Evolutionary conservation across 2,329 filamentous ascomycete genomes (phyloP), one percentile per base, ranked within the genome.

Genomic region (Colletotrichum siamense): DNA sequence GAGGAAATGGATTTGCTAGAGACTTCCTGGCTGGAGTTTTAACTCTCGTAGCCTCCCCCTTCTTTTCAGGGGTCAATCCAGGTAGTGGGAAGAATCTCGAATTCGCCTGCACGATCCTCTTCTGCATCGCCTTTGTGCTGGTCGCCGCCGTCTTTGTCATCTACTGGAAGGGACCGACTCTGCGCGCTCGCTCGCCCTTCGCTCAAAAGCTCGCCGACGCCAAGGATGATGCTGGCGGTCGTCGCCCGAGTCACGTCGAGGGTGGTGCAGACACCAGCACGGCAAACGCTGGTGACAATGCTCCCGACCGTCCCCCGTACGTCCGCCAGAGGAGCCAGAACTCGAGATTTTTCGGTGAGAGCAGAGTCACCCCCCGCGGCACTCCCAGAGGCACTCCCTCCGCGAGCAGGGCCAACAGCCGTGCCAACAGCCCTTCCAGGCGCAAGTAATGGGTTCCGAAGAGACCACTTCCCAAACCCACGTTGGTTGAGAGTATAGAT

Each of bases 11-110:
- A 3, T 95, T 94, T 85, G 89, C 93, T 4, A 89, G 94, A 78
- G 94, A 95, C 81, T 92, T 95, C 83, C 86, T 95, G 0, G 94
- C 94, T 3, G 94, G 94, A 83, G 88, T 95, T 10, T 89, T 95
- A 2, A 94, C 93, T 1, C 87, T 95, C 66, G 93, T 92, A 16
- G 91, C 93, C 93, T 84, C 93, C n/a, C n/a, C n/a, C n/a, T n/a
- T 92, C 83, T 81, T 84, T 64, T 91, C 24, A 24, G n/a, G n/a
- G n/a, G n/a, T n/a, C n/a, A n/a, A n/a, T 32, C 86, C 79, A 3
- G 81, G 79, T 6, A 82, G 88, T 28, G 86, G 87, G 18, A 87
- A 88, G 78, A 88, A 90, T 63, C 84, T 94, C 3, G 88, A 91
- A 78, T 90, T 92, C 74, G 92, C 92, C 1, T 91, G 88, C 6